Evolutionary conservation across 352 stramenopile genomes (phyloP).

Genomic region (Globisporangium sylvaticum): DNA sequence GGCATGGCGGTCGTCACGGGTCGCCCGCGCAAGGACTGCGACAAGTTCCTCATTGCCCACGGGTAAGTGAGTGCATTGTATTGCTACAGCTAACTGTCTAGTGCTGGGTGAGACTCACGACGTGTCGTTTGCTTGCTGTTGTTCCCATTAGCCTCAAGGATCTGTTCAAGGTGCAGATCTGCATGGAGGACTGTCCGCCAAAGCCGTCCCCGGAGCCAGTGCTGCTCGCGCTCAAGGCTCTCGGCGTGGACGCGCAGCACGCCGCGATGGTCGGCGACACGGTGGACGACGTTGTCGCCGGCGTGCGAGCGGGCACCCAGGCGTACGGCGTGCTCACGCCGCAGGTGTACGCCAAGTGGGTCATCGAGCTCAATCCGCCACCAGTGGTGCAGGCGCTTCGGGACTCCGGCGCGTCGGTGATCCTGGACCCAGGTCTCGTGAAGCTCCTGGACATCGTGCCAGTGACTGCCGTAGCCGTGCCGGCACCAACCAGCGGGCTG

Average conservation of each 20-base stretch:
- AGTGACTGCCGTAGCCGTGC: conserved; percentile 1
- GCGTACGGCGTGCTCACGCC: conserved; percentile 87
- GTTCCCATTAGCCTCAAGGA: conserved; percentile 48
- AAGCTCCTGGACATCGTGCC: conserved; percentile 83
- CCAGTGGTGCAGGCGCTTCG: conserved; percentile 50
- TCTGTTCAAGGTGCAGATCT: conserved; percentile 90
- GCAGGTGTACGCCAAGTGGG: conserved; percentile 72
- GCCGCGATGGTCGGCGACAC: conserved; percentile 95
- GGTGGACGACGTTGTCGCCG: conserved; percentile 93
- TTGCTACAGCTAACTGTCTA: too few relatives aligned
- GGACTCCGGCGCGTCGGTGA: conserved; percentile 47
- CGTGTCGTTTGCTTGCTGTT: too few relatives aligned
- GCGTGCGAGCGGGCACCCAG: conserved; percentile 56
- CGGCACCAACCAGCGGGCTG: not conserved
- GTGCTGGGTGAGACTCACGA: too few relatives aligned
- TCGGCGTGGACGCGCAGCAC: conserved; percentile 69
- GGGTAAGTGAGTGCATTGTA: conserved; percentile 23
- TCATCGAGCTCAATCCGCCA: conserved; percentile 55
- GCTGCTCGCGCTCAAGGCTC: conserved; percentile 68
- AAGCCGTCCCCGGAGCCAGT: conserved; percentile 94
- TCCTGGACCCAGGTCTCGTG: conserved; percentile 70
- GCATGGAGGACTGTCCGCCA: conserved; percentile 94
- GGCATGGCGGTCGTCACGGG: conserved; percentile 92
- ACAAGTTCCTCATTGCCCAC: conserved; percentile 90
- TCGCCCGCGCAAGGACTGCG: conserved; percentile 90